A percentile compares a stretch with the other conserved stretches of the same genome.
Evolutionary conservation across 2,329 filamentous ascomycete genomes (phyloP).

Genomic region (Phyllosticta citribraziliensis): DNA sequence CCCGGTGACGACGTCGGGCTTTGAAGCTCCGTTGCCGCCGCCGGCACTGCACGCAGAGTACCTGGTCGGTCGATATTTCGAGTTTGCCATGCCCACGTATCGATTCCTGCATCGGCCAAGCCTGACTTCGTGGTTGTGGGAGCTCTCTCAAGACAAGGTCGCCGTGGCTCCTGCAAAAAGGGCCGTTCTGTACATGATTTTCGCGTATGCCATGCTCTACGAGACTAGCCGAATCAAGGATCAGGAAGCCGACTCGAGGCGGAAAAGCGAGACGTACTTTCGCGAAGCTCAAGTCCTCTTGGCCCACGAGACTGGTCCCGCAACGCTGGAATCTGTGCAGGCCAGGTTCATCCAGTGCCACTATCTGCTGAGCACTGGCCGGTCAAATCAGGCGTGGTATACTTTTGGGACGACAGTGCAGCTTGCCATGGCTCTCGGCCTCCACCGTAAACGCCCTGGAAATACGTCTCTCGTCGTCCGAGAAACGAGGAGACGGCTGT

Average conservation of each 20-base stretch:
- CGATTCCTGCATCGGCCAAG: constrained; percentile 47
- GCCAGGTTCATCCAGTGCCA: constrained; percentile 48
- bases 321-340: constrained; percentile 48
- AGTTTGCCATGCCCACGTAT: constrained; percentile 51
- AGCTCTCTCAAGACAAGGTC: not conserved
- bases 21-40: not conserved
- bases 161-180: constrained; percentile 25
- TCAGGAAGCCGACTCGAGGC: constrained; percentile 11
- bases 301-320: constrained; percentile 42
- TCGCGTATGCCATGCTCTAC: constrained; percentile 38
- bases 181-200: constrained; percentile 23
- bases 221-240: not conserved
- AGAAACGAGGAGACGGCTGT: constrained; percentile 48
- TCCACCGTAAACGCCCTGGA: constrained; percentile 11
- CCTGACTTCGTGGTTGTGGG: constrained; percentile 36
- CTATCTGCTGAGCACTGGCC: constrained; percentile 48
- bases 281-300: constrained; percentile 34
- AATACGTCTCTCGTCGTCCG: constrained; percentile 22
- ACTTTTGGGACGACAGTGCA: constrained; percentile 49
- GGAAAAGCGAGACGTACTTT: constrained; percentile 36
- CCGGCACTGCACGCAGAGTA: constrained; percentile 1
- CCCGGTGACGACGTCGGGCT: not conserved
- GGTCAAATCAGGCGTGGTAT: constrained; percentile 53
- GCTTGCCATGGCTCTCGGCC: constrained; percentile 36
- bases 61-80: constrained; percentile 47